Conservation (phyloP, 2,329 filamentous ascomycete genomes). For the Aspergillus thermomutatus region DNA sequence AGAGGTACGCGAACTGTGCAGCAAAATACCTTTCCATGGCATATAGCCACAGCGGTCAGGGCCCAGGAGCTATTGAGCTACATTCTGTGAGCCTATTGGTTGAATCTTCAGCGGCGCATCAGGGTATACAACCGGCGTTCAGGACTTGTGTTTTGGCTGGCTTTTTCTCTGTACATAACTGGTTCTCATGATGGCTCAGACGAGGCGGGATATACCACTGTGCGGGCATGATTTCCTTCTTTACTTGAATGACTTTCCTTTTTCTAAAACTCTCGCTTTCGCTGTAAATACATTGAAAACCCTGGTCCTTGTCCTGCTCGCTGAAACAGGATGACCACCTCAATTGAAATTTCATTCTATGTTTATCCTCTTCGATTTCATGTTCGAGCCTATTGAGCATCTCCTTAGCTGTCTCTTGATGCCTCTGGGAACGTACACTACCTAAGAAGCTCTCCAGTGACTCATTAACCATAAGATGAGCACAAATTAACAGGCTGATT, state of each 20-base stretch:
- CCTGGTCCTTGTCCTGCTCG: not conserved
- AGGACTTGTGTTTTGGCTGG: not conserved
- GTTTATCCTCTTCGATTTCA: not conserved
- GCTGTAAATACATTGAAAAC: not conserved
- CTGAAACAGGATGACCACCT: not conserved
- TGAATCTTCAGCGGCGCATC: constrained; percentile 3
- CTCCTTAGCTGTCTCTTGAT: not conserved
- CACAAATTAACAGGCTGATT: not conserved
- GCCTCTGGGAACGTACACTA: not conserved
- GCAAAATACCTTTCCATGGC: constrained; percentile 46
- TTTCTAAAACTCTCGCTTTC: not conserved
- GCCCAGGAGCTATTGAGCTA: constrained; percentile 42
- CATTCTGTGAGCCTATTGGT: constrained; percentile 30
- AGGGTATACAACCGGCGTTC: constrained; percentile 10
- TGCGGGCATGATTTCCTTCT: not conserved
- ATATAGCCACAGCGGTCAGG: constrained; percentile 44
- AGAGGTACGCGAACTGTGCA: constrained; percentile 41
- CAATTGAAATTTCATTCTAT: not conserved
- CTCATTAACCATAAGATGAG: not conserved
- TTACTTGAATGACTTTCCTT: not conserved
- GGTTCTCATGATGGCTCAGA: not conserved
- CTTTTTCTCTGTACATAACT: constrained; percentile 11
- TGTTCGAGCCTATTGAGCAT: not conserved
- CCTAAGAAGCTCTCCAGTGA: not conserved
- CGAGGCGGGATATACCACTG: constrained; percentile 2